A percentile compares a stretch with the other conserved stretches of the same genome.
These are phyloP conservation scores for Flaveria brownii DNA, from an alignment of 129 eudicot species.

Conservation along the genomic window DNA sequence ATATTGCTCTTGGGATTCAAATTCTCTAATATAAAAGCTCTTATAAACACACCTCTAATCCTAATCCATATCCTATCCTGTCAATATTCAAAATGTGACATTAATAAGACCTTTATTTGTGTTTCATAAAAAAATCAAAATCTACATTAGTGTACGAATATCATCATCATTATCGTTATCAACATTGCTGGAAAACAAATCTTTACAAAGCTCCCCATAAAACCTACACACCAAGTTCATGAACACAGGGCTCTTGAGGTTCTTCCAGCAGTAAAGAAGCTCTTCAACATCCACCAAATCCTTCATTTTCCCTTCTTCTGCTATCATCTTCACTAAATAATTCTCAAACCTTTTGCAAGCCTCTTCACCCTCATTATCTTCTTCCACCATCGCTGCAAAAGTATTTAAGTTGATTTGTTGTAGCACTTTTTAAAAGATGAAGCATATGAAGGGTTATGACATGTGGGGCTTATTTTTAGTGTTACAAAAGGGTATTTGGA, in stretches of 20 bases:
- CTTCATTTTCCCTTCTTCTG: slow-evolving; percentile 69
- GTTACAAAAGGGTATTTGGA: too few relatives aligned
- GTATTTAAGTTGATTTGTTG: not conserved
- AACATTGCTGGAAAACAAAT: slow-evolving; percentile 54
- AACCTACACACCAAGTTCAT: slow-evolving; percentile 67
- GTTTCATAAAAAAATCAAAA: too few relatives aligned
- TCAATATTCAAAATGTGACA: too few relatives aligned
- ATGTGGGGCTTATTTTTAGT: too few relatives aligned
- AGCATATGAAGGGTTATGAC: too few relatives aligned
- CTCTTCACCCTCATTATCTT: slow-evolving; percentile 54
- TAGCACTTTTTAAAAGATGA: not conserved
- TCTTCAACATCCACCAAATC: slow-evolving; percentile 84
- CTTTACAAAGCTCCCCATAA: slow-evolving; percentile 82
- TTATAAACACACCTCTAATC: too few relatives aligned
- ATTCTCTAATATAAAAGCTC: too few relatives aligned
- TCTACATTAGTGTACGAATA: slow-evolving; percentile 22
- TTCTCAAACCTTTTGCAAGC: slow-evolving; percentile 74
- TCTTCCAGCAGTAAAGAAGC: slow-evolving; percentile 82
- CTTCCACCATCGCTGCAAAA: slow-evolving; percentile 5
- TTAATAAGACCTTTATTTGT: too few relatives aligned
- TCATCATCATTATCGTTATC: slow-evolving; percentile 20
- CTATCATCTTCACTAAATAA: slow-evolving; percentile 71
- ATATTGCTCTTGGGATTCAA: too few relatives aligned
- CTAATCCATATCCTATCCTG: too few relatives aligned
- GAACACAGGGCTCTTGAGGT: slow-evolving; percentile 69